Conservation (phyloP, 2,329 filamentous ascomycete species). For the Cladosporium sp. region DNA sequence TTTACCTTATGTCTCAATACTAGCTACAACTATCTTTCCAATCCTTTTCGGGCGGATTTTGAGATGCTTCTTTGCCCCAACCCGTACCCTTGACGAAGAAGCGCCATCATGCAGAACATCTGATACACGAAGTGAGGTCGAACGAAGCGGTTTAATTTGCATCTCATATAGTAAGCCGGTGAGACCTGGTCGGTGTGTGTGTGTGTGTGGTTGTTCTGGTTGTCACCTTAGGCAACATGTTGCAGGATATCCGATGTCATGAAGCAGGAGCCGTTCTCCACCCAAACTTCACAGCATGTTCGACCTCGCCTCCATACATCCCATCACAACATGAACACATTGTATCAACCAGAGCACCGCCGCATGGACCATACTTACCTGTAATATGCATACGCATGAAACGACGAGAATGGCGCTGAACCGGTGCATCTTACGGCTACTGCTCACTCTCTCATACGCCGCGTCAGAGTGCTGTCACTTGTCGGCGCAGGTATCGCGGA, state of each 20-base stretch:
- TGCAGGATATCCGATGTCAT: background rate
- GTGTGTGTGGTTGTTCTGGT: background rate
- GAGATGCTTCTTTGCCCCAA: background rate
- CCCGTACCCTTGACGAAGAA: background rate
- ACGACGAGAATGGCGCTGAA: background rate
- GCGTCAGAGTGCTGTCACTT: background rate
- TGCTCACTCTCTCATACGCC: background rate
- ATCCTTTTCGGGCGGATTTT: background rate
- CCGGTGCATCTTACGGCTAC: background rate
- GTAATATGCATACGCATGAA: background rate
- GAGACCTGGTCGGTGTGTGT: background rate
- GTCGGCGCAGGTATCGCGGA: background rate
- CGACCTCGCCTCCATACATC: background rate
- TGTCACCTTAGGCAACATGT: background rate
- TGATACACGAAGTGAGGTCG: background rate
- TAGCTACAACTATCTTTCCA: background rate
- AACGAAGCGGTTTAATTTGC: background rate
- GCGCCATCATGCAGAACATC: background rate
- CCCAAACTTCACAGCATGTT: background rate
- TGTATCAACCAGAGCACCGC: background rate
- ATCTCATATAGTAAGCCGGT: background rate
- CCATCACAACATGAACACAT: background rate
- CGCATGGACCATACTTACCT: background rate
- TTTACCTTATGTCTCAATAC: background rate
- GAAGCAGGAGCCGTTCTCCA: background rate